Conservation (phyloP, 2,329 filamentous ascomycete species). For the Botryosphaeria dothidea region DNA sequence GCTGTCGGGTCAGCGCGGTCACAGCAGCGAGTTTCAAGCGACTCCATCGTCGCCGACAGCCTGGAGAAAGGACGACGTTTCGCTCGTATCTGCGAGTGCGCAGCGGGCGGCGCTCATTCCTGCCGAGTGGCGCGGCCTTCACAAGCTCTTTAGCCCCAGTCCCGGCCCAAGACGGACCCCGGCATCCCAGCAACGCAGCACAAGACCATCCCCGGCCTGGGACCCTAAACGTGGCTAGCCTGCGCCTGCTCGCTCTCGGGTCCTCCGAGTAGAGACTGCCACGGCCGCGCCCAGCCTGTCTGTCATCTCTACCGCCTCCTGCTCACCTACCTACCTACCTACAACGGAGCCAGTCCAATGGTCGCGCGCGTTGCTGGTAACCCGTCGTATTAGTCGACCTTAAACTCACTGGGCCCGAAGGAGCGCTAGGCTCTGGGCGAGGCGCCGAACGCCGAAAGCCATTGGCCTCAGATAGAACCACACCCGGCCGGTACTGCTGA, state of each 20-base stretch:
- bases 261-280: no score
- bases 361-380: not conserved
- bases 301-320: not conserved
- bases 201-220: not conserved
- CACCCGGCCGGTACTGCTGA: not conserved
- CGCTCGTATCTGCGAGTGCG: constrained; percentile 5
- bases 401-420: not conserved
- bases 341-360: not conserved
- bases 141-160: not conserved
- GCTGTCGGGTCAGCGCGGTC: not conserved
- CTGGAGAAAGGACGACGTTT: not conserved
- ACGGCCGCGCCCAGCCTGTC: not conserved
- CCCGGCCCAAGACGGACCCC: not conserved
- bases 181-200: not conserved
- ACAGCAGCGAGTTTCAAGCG: not conserved
- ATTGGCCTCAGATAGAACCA: constrained; percentile 3
- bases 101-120: not conserved
- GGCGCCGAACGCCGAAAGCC: not conserved
- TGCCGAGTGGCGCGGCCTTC: not conserved
- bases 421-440: constrained; percentile 6
- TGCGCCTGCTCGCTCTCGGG: not conserved
- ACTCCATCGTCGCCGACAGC: not conserved
- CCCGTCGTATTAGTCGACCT: not conserved
- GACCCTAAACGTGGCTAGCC: not conserved
- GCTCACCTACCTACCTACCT: not conserved